phyloP scores from a whole-genome alignment of 1,284 basidiomycete genomes.

The Cutaneotrichosporon curvatum region DNA sequence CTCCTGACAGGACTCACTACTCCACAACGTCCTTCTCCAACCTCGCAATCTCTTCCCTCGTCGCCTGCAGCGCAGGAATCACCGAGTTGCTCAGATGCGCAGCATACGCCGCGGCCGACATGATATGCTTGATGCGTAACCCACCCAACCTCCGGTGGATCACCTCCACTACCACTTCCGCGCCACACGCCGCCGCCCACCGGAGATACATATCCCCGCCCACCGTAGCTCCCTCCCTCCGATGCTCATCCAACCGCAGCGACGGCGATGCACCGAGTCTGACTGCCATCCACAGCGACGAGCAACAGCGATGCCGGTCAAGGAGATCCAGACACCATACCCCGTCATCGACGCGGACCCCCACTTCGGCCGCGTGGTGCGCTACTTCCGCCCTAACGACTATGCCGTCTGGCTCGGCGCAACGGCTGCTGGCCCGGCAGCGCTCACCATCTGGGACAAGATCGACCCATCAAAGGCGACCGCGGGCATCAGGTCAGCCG shows the following conservation, averaged over 20 bases:
- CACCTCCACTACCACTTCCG: neutral
- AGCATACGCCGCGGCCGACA: conserved; percentile 10
- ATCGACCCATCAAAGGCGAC: conserved; percentile 39
- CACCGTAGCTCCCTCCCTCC: neutral
- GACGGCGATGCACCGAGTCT: neutral
- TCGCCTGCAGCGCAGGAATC: conserved; percentile 13
- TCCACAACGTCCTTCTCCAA: conserved; percentile 22
- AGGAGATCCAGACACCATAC: conserved; percentile 63
- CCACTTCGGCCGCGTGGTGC: conserved; percentile 76
- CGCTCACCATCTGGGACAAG: conserved; percentile 17
- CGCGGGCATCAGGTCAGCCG: conserved; percentile 33
- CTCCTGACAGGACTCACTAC: conserved; percentile 25
- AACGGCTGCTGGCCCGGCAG: conserved; percentile 54
- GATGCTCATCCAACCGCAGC: neutral
- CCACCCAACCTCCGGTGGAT: neutral
- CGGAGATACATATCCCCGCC: neutral
- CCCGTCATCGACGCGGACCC: conserved; percentile 90
- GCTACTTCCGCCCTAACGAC: conserved; percentile 84
- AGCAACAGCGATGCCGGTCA: conserved; percentile 55
- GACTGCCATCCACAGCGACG: neutral
- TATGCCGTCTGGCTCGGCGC: conserved; percentile 75
- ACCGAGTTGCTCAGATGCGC: conserved; percentile 16
- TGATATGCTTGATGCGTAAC: neutral
- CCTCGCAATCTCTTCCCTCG: conserved; percentile 14
- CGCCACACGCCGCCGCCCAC: neutral